Evolutionary conservation across 495 filamentous ascomycete genomes (phyloP).

Genomic region (Annulohypoxylon bovei): DNA sequence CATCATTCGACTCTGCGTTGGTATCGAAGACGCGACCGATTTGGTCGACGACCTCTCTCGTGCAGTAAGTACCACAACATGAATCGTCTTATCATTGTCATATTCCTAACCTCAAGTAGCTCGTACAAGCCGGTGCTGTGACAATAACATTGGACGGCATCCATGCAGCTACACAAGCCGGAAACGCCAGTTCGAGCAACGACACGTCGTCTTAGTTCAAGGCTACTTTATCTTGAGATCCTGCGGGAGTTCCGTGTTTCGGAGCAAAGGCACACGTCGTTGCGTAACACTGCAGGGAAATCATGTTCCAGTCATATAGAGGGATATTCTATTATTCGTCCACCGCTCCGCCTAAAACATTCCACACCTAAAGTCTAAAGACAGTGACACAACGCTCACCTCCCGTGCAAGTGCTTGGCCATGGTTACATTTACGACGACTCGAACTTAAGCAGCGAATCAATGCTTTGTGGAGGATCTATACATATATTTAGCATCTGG

Average conservation of each 20-base stretch:
- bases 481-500: slow-evolving; percentile 23
- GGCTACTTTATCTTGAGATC: slow-evolving; percentile 42
- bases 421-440: slow-evolving; percentile 34
- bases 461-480: slow-evolving; percentile 33
- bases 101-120: slow-evolving; percentile 58
- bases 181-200: slow-evolving; percentile 28
- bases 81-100: slow-evolving; percentile 18
- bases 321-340: slow-evolving; percentile 28
- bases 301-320: slow-evolving; percentile 22
- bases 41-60: slow-evolving; percentile 90
- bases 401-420: slow-evolving; percentile 14
- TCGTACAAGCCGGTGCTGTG: slow-evolving; percentile 93
- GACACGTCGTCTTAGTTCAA: slow-evolving; percentile 40
- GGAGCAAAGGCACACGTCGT: slow-evolving; percentile 28
- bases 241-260: slow-evolving; percentile 39
- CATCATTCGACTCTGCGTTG: slow-evolving; percentile 92
- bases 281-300: slow-evolving; percentile 36
- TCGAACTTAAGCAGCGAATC: slow-evolving; percentile 7
- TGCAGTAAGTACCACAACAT: slow-evolving; percentile 73
- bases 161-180: slow-evolving; percentile 53
- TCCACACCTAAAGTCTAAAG: slow-evolving; percentile 19
- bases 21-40: slow-evolving; percentile 94
- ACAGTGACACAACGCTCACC: slow-evolving; percentile 25
- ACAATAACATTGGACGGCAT: slow-evolving; percentile 83
- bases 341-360: slow-evolving; percentile 24